Base-by-base conservation (phyloP, 805 yeast species). In the Starmerella potacharoeniae region DNA sequence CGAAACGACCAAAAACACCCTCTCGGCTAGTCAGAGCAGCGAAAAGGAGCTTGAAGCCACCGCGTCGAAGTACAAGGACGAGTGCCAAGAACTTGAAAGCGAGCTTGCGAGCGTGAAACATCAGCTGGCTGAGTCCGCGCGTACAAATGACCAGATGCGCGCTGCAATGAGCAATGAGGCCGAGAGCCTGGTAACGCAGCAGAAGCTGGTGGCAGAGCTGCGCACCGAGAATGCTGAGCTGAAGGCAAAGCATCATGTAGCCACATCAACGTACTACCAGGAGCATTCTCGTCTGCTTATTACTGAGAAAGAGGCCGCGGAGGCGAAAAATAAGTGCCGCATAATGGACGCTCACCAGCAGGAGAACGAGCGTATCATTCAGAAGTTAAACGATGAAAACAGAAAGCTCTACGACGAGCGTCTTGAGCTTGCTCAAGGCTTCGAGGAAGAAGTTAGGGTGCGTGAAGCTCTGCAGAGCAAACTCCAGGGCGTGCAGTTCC, bases 401-500 rank as follows among this genome's bases (percentile, higher is more conserved):
- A 28, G 28, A 14, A 30, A 48, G 35, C 43, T 48, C 29, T 28
- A 9, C 2, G 43, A 28, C 9, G 51, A 48, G 37, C 51, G 43
- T 28, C 41, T 48, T 6, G 51, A 48, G 51, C 51, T 48, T 4
- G 51, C 51, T 11, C 51, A 48, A 14, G 51, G 51, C 13, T 37
- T 48, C 14, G 51, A 48, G 14, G 11, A 22, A 16, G 51, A 48
- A 14, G 35, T 36, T 29, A 1, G 28, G 1, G 5, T 4, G 34
- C 42, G 51, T 6, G 39, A 37, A 31, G 34, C 43, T 10, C 34
- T 48, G 34, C 28, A 48, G 39, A 14, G 10, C 8, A 29, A 37
- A 14, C 43, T 48, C 2, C n/a, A 48, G 13, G 31, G 30, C 43
- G 35, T 16, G 6, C 17, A 35, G 31, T 35, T 29, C 35, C 11